Conservation (phyloP, 768 basidiomycete species). For the Phlebiopsis flavidoalba region DNA sequence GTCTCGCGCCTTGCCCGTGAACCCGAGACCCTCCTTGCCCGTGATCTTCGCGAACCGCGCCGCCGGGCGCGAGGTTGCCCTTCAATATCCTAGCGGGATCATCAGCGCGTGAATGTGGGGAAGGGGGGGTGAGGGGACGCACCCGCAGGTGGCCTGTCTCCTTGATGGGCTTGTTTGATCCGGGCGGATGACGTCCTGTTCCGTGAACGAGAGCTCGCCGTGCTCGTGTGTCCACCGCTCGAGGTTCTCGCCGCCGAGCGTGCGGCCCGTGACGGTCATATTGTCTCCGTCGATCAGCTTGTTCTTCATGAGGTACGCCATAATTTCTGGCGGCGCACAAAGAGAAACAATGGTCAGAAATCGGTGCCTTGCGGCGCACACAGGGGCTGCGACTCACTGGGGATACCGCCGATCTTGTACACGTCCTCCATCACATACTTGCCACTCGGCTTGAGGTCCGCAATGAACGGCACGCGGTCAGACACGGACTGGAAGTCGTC, state of each 20-base stretch:
- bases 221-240: conserved; percentile 82
- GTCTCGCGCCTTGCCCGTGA: conserved; percentile 89
- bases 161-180: conserved; percentile 86
- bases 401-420: conserved; percentile 92
- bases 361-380: background rate
- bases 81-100: conserved; percentile 65
- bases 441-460: conserved; percentile 94
- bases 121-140: conserved; percentile 9
- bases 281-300: conserved; percentile 87
- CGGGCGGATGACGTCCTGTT: conserved; percentile 85
- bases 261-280: conserved; percentile 86
- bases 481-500: conserved; percentile 95
- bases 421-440: conserved; percentile 99
- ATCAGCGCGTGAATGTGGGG: background rate
- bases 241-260: conserved; percentile 83
- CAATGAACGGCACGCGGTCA: conserved; percentile 89
- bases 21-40: conserved; percentile 88
- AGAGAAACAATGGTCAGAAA: background rate
- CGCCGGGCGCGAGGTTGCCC: conserved; percentile 90
- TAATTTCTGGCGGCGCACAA: conserved; percentile 53
- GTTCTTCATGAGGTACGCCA: conserved; percentile 81
- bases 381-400: conserved; percentile 63
- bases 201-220: conserved; percentile 62
- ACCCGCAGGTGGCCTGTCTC: conserved; percentile 87
- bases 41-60: conserved; percentile 97